These are phyloP conservation scores for Spizellomyces sp. DNA, from an alignment of 192 early-diverging fungal genomes.

Conservation along the genomic window DNA sequence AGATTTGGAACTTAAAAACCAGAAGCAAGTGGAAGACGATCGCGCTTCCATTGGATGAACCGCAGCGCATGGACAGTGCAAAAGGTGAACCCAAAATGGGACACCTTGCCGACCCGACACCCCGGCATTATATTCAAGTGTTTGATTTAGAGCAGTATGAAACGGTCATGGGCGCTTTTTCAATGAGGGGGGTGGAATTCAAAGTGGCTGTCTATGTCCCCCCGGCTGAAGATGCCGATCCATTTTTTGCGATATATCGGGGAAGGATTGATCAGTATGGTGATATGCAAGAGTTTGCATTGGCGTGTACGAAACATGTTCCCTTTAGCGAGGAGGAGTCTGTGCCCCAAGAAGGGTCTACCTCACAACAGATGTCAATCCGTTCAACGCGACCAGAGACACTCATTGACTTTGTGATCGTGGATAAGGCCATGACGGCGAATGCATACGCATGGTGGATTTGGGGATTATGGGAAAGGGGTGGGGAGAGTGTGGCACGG, in stretches of 20 bases:
- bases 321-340: background rate
- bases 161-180: background rate
- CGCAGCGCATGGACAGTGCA: background rate
- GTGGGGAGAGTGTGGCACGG: background rate
- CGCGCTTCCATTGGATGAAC: background rate
- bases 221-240: background rate
- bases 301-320: background rate
- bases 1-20: slow-evolving; percentile 25
- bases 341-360: no score
- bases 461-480: slow-evolving; percentile 11
- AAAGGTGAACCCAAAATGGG: background rate
- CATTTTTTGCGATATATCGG: slow-evolving; percentile 19
- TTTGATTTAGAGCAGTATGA: slow-evolving; percentile 14
- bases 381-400: background rate
- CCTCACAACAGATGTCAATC: no score
- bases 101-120: background rate
- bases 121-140: background rate
- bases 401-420: background rate
- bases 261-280: slow-evolving; percentile 18
- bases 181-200: background rate
- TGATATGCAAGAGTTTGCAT: slow-evolving; percentile 22
- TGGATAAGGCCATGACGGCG: background rate
- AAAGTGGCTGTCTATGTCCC: slow-evolving; percentile 14
- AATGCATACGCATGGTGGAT: slow-evolving; percentile 1
- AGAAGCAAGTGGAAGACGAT: slow-evolving; percentile 20